These are phyloP conservation scores for Hirsutella rhossiliensis DNA, from an alignment of 2,329 filamentous ascomycete species.

Conservation along the genomic window DNA sequence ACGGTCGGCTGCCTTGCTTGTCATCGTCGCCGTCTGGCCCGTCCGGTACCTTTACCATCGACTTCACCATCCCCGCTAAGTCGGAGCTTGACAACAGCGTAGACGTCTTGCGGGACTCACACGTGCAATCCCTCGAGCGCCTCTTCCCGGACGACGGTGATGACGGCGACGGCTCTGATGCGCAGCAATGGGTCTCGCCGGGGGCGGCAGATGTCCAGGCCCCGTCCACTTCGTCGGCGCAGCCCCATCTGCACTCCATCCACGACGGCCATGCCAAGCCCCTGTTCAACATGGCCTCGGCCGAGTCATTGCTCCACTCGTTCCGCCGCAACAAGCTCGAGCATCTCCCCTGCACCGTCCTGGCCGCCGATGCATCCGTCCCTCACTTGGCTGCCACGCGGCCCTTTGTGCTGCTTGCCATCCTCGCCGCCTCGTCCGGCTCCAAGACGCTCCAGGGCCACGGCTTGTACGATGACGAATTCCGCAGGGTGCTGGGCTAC, in stretches of 20 bases:
- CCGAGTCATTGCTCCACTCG: constrained; percentile 27
- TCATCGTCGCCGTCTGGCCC: constrained; percentile 17
- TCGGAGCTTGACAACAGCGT: constrained; percentile 26
- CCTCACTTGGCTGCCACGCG: constrained; percentile 28
- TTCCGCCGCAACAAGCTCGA: constrained; percentile 30
- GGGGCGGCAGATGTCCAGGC: constrained; percentile 13
- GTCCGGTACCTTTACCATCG: constrained; percentile 39
- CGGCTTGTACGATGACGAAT: constrained; percentile 43
- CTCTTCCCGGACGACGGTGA: constrained; percentile 19
- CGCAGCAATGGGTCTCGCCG: constrained; percentile 2
- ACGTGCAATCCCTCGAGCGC: constrained; percentile 28
- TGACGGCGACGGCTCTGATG: neutral
- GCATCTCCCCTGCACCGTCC: constrained; percentile 30
- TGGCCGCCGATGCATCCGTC: constrained; percentile 28
- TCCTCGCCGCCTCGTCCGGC: constrained; percentile 37
- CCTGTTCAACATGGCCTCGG: constrained; percentile 43
- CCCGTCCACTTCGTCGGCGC: constrained; percentile 12
- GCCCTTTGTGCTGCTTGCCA: constrained; percentile 42
- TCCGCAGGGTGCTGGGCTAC: constrained; percentile 41
- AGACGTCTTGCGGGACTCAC: constrained; percentile 28
- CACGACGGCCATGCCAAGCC: constrained; percentile 32
- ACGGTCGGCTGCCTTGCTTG: neutral
- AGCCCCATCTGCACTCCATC: constrained; percentile 19
- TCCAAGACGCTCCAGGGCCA: constrained; percentile 37
- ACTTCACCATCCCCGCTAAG: constrained; percentile 32